Percentiles rank a stretch among this genome's conserved stretches.
phyloP scores from a whole-genome alignment of 2,329 filamentous ascomycete species.

The Grosmannia serpens region DNA sequence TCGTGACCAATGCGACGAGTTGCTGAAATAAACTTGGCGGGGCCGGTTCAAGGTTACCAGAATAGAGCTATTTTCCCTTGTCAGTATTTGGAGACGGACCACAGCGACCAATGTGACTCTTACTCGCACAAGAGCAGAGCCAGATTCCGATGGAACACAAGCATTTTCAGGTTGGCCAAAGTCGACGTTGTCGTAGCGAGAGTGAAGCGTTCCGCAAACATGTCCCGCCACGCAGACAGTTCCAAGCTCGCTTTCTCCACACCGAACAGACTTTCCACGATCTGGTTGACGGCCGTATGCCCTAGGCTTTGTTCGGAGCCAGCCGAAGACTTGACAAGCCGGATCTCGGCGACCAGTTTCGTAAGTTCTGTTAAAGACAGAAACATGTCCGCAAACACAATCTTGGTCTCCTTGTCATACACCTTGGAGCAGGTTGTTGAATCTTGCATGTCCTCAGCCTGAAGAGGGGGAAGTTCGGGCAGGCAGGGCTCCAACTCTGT shows the following conservation, averaged over 20 bases:
- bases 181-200: background rate
- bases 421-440: background rate
- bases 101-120: background rate
- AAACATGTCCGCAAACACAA: background rate
- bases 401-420: background rate
- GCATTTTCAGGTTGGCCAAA: background rate
- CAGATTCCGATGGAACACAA: background rate
- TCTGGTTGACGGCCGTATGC: background rate
- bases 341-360: background rate
- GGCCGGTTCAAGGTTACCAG: background rate
- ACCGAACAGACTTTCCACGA: background rate
- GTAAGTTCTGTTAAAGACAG: background rate
- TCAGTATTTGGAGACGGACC: background rate
- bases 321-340: background rate
- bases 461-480: background rate
- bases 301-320: background rate
- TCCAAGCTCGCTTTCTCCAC: background rate
- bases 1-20: background rate
- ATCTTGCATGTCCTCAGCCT: background rate
- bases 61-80: background rate
- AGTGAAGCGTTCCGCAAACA: background rate
- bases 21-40: background rate
- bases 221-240: background rate
- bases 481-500: background rate
- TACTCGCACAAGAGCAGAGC: conserved; percentile 1